phyloP scores from a whole-genome alignment of 495 filamentous ascomycete genomes.

The Penicillium antarcticum region DNA sequence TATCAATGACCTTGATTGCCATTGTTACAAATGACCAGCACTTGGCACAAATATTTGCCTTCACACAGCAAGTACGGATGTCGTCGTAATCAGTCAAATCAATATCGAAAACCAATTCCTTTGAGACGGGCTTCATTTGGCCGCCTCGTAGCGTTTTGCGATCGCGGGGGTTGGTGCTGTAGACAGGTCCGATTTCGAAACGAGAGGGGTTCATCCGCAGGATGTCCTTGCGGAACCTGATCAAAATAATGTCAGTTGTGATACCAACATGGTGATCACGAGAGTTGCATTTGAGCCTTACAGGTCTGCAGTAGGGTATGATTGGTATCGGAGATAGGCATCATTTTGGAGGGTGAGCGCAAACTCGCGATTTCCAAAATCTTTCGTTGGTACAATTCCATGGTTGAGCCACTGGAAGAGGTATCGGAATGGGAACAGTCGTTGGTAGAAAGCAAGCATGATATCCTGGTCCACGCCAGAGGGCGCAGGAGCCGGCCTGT shows the following conservation, averaged over 20 bases:
- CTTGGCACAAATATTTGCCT: slow-evolving; percentile 87
- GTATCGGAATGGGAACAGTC: slow-evolving; percentile 91
- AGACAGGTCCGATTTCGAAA: slow-evolving; percentile 97
- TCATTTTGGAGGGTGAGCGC: slow-evolving; percentile 88
- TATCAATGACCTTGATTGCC: slow-evolving; percentile 91
- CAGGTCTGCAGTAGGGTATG: slow-evolving; percentile 82
- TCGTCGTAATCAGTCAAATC: slow-evolving; percentile 99
- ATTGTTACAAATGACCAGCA: slow-evolving; percentile 98
- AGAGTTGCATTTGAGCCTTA: slow-evolving; percentile 37
- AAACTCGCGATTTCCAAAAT: slow-evolving; percentile 93
- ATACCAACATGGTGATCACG: neutral
- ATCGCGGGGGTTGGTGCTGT: slow-evolving; percentile 88
- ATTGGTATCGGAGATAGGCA: slow-evolving; percentile 87
- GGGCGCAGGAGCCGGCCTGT: slow-evolving; percentile 26
- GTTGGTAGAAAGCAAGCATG: slow-evolving; percentile 90
- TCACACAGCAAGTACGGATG: slow-evolving; percentile 89
- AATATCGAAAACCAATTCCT: slow-evolving; percentile 98
- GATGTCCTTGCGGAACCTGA: slow-evolving; percentile 85
- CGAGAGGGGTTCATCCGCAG: slow-evolving; percentile 81
- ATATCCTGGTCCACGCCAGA: slow-evolving; percentile 68
- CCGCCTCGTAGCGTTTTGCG: slow-evolving; percentile 71
- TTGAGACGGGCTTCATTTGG: slow-evolving; percentile 71
- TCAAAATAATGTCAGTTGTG: slow-evolving; percentile 2
- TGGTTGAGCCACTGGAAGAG: slow-evolving; percentile 99
- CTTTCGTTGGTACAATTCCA: slow-evolving; percentile 74